Conservation (phyloP, 2,329 filamentous ascomycete genomes). For the Boeremia exigua region DNA sequence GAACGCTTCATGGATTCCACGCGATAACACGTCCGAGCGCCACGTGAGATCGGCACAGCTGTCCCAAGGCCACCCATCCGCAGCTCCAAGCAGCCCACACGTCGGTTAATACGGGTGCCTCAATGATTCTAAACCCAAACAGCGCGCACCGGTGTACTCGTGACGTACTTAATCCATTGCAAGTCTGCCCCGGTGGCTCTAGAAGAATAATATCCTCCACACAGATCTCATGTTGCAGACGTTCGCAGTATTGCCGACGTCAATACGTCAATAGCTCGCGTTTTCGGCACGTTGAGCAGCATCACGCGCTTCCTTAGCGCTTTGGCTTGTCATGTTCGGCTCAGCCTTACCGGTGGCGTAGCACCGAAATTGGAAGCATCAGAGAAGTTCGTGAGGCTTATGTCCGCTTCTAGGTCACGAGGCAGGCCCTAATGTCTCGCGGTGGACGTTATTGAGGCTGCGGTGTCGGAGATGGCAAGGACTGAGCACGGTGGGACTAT, state of each 20-base stretch:
- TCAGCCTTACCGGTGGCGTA: slow-evolving; percentile 20
- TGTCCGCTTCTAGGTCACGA: not conserved
- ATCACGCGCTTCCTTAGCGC: slow-evolving; percentile 14
- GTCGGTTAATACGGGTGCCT: slow-evolving; percentile 30
- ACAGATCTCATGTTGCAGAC: not conserved
- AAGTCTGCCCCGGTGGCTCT: slow-evolving; percentile 11
- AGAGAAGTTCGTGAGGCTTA: slow-evolving; percentile 12
- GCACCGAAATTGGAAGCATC: slow-evolving; percentile 13
- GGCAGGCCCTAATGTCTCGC: slow-evolving; percentile 2
- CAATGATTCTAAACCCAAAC: slow-evolving; percentile 10
- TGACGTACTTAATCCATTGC: slow-evolving; percentile 24
- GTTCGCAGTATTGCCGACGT: slow-evolving; percentile 6
- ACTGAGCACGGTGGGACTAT: slow-evolving; percentile 5
- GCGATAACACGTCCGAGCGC: slow-evolving; percentile 10
- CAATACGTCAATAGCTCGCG: slow-evolving; percentile 13
- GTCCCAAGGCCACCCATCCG: slow-evolving; percentile 23
- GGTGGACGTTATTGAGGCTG: not conserved
- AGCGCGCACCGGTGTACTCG: slow-evolving; percentile 19
- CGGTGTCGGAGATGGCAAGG: slow-evolving; percentile 8
- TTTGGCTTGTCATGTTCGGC: not conserved
- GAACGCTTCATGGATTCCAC: slow-evolving; percentile 1
- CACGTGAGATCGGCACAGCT: slow-evolving; percentile 24
- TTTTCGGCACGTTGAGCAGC: slow-evolving; percentile 6
- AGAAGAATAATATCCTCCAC: slow-evolving; percentile 5
- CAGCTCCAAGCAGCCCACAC: slow-evolving; percentile 17